A percentile compares a stretch with the other conserved stretches of the same genome.
phyloP scores from a whole-genome alignment of 83 land plant genomes.

The Thuja plicata region DNA sequence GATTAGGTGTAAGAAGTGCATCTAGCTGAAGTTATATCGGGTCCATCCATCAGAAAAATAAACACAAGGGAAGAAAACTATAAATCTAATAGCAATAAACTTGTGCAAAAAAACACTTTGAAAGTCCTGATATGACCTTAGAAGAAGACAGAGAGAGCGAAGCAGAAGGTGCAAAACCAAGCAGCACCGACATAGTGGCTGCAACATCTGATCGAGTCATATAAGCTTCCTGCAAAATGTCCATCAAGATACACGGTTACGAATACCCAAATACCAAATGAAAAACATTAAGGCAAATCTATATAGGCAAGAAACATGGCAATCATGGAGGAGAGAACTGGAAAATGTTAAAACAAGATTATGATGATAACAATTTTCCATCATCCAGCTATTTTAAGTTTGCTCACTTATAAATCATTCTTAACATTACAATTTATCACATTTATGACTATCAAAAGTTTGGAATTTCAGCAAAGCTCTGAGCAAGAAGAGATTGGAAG shows the following conservation, averaged over 20 bases:
- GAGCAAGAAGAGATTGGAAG: too few relatives aligned
- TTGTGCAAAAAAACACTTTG: too few relatives aligned
- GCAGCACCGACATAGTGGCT: conserved; percentile 59
- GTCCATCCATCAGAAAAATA: background rate
- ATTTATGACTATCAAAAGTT: background rate
- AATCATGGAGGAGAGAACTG: background rate
- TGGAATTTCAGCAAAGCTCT: background rate
- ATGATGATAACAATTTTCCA: background rate
- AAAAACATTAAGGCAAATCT: background rate
- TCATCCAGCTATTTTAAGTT: background rate
- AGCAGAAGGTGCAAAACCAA: conserved; percentile 62
- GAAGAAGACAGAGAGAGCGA: conserved; percentile 38
- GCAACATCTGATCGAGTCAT: conserved; percentile 45
- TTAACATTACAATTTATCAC: background rate
- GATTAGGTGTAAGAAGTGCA: conserved; percentile 59
- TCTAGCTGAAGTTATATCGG: conserved; percentile 45
- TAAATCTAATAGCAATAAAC: background rate
- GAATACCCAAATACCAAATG: background rate
- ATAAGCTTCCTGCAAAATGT: conserved; percentile 28
- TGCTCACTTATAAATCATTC: background rate
- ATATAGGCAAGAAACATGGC: background rate
- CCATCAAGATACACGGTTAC: background rate
- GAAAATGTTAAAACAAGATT: background rate
- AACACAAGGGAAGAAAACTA: background rate
- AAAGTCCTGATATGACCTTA: conserved; percentile 33